Evolutionary conservation across 495 filamentous ascomycete species (phyloP).

Genomic region (Diplogelasinospora grovesii): DNA sequence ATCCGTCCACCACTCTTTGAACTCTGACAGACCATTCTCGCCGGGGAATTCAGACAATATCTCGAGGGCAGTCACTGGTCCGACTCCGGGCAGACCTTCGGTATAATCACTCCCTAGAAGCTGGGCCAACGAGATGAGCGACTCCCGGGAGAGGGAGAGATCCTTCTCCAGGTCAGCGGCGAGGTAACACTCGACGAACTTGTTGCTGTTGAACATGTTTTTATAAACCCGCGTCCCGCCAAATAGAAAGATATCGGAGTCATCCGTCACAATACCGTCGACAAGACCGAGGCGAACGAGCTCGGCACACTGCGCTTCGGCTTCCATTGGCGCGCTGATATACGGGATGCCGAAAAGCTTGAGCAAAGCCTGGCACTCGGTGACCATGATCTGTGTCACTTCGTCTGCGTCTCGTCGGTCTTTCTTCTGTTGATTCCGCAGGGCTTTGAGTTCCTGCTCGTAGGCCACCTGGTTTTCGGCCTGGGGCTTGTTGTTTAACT

Average conservation of each 20-base stretch:
- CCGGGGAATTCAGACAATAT: conserved; percentile 81
- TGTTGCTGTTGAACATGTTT: conserved; percentile 98
- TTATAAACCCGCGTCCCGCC: conserved; percentile 95
- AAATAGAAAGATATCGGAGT: conserved; percentile 95
- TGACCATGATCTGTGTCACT: conserved; percentile 88
- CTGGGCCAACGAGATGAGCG: conserved; percentile 83
- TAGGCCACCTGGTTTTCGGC: conserved; percentile 65
- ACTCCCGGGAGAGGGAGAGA: conserved; percentile 70
- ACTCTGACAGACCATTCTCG: conserved; percentile 49
- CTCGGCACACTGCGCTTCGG: conserved; percentile 94
- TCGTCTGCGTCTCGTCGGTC: conserved; percentile 94
- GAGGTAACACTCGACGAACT: conserved; percentile 95
- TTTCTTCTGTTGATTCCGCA: conserved; percentile 90
- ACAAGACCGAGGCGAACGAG: conserved; percentile 79
- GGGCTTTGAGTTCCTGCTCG: conserved; percentile 76
- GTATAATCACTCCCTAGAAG: conserved; percentile 91
- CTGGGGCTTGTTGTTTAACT: conserved; percentile 63
- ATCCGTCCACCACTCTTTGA: conserved; percentile 79
- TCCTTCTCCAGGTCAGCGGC: conserved; percentile 82
- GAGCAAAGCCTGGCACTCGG: conserved; percentile 88
- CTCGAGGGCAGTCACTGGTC: conserved; percentile 88
- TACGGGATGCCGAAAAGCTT: conserved; percentile 89
- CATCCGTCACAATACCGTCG: conserved; percentile 97
- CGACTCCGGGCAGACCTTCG: conserved; percentile 81
- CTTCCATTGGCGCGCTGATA: conserved; percentile 97